phyloP scores from a whole-genome alignment of 495 filamentous ascomycete genomes.

The Tuber calosporum region DNA sequence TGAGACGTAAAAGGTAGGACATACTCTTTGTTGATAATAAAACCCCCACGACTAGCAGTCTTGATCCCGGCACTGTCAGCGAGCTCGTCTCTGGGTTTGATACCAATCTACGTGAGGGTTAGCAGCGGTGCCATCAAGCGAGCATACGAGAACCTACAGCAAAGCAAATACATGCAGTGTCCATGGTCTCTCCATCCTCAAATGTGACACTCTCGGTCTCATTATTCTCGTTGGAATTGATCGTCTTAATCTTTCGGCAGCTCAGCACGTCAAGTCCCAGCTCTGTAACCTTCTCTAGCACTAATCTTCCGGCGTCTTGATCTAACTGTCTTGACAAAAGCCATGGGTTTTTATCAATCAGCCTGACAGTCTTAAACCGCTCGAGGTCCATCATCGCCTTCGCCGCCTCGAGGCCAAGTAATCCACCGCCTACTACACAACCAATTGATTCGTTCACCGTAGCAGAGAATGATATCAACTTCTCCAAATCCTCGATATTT shows the following conservation, averaged over 20 bases:
- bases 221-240: constrained; percentile 61
- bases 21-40: constrained; percentile 61
- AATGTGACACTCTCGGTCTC: constrained; percentile 69
- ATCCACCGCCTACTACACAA: constrained; percentile 80
- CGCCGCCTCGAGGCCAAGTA: constrained; percentile 86
- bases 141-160: constrained; percentile 50
- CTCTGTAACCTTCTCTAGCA: constrained; percentile 71
- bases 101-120: constrained; percentile 55
- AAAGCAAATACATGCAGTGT: constrained; percentile 82
- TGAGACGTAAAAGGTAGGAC: not conserved
- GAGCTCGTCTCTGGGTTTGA: constrained; percentile 75
- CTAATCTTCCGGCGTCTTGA: constrained; percentile 71
- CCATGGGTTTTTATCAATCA: constrained; percentile 88
- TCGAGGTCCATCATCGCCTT: constrained; percentile 90
- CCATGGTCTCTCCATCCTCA: constrained; percentile 75
- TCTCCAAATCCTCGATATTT: constrained; percentile 76
- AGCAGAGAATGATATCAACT: constrained; percentile 66
- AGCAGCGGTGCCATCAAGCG: constrained; percentile 18
- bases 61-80: constrained; percentile 63
- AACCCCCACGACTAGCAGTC: constrained; percentile 66
- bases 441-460: constrained; percentile 62
- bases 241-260: constrained; percentile 66
- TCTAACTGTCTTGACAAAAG: constrained; percentile 83
- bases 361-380: constrained; percentile 66
- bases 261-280: constrained; percentile 81